These are phyloP conservation scores for Penicillium sp. DNA, from an alignment of 2,329 filamentous ascomycete species.

Conservation along the genomic window DNA sequence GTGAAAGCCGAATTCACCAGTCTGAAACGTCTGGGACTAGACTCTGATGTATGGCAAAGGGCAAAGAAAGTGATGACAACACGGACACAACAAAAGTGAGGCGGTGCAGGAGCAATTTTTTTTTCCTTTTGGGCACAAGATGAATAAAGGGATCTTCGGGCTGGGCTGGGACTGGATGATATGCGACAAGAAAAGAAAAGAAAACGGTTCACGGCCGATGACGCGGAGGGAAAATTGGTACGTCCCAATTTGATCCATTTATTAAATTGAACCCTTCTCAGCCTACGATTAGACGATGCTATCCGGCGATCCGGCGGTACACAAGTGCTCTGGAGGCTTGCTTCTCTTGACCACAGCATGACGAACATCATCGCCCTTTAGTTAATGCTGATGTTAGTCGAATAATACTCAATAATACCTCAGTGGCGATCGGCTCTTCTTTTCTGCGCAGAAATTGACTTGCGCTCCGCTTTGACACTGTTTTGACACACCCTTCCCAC, in stretches of 20 bases:
- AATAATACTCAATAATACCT: background rate
- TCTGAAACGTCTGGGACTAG: background rate
- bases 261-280: conserved; percentile 5
- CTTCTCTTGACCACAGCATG: conserved; percentile 2
- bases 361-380: background rate
- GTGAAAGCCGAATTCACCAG: background rate
- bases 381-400: conserved; percentile 2
- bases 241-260: conserved; percentile 11
- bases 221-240: conserved; percentile 19
- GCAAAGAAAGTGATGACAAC: background rate
- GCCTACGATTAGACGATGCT: background rate
- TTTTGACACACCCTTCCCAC: background rate
- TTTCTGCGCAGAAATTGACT: background rate
- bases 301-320: conserved; percentile 6
- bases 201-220: conserved; percentile 19
- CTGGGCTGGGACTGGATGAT: background rate
- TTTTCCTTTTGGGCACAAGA: conserved; percentile 21
- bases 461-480: background rate
- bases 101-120: conserved; percentile 22
- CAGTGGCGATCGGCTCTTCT: background rate
- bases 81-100: conserved; percentile 25
- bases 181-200: conserved; percentile 10
- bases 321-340: background rate
- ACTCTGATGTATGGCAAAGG: conserved; percentile 1
- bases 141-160: conserved; percentile 4